Percentiles rank a stretch among this genome's conserved stretches.
Evolutionary conservation across 2,329 filamentous ascomycete genomes (phyloP).

Genomic region (Bipolaris cookei): DNA sequence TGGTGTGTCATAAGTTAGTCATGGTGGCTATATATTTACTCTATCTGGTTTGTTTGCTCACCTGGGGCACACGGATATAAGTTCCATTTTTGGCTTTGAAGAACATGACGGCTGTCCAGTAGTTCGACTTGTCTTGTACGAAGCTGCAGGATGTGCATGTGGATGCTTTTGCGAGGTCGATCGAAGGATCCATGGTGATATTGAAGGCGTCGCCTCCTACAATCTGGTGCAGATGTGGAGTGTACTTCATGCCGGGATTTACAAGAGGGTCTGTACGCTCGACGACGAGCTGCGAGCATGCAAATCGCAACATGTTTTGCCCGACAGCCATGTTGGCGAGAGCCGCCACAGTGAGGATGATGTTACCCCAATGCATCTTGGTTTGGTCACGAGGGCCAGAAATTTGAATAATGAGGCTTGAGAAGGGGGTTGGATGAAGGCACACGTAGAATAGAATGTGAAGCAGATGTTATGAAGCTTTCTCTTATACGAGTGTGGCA

Average conservation of each 20-base stretch:
- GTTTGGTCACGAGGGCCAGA: constrained; percentile 6
- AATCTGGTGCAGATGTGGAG: constrained; percentile 46
- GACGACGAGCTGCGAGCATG: constrained; percentile 46
- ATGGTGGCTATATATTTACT: not conserved
- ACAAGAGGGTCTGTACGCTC: constrained; percentile 44
- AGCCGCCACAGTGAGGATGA: constrained; percentile 30
- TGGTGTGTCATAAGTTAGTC: not conserved
- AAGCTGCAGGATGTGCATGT: constrained; percentile 46
- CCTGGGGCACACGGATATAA: constrained; percentile 41
- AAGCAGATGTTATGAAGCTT: constrained; percentile 26
- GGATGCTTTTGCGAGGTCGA: constrained; percentile 32
- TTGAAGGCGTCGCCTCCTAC: constrained; percentile 45
- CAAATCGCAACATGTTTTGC: constrained; percentile 44
- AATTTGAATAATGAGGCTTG: not conserved
- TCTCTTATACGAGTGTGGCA: constrained; percentile 40
- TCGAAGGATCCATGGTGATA: constrained; percentile 41
- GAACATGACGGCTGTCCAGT: constrained; percentile 49
- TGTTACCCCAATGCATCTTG: constrained; percentile 41
- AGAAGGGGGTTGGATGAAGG: constrained; percentile 25
- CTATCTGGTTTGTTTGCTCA: not conserved
- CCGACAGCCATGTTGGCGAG: constrained; percentile 34
- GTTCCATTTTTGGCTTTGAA: constrained; percentile 45
- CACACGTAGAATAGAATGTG: constrained; percentile 14
- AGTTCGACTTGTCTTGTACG: constrained; percentile 43
- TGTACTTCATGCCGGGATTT: constrained; percentile 45